phyloP scores from a whole-genome alignment of 345 rosid genomes.

The Acer yangbiense region DNA sequence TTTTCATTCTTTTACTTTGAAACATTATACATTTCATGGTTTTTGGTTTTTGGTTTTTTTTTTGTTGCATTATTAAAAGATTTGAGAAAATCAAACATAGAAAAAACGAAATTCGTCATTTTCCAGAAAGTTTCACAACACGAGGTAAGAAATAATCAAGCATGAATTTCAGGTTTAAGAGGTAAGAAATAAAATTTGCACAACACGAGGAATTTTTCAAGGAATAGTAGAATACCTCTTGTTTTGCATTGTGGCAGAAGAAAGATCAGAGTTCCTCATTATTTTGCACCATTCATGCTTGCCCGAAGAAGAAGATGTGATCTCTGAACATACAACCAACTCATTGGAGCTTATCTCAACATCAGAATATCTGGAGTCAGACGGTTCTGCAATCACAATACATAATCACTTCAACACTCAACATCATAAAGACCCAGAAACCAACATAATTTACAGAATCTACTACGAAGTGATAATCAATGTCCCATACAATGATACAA shows the following conservation, averaged over 20 bases:
- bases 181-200: too few relatives aligned
- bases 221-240: constrained; percentile 43
- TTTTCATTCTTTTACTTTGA: too few relatives aligned
- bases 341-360: constrained; percentile 66
- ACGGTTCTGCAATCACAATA: constrained; percentile 56
- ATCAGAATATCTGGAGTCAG: constrained; percentile 59
- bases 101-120: too few relatives aligned
- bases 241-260: constrained; percentile 67
- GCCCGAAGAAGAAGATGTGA: constrained; percentile 42
- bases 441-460: too few relatives aligned
- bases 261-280: constrained; percentile 52
- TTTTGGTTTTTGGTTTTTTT: too few relatives aligned
- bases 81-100: too few relatives aligned
- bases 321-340: constrained; percentile 57
- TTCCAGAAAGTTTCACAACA: too few relatives aligned
- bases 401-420: constrained; percentile 1
- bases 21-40: too few relatives aligned
- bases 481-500: not conserved
- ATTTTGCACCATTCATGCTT: constrained; percentile 86
- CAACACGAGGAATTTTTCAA: not conserved
- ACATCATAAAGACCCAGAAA: not conserved
- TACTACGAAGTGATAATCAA: not conserved
- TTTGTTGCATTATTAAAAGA: too few relatives aligned
- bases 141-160: too few relatives aligned
- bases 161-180: too few relatives aligned